Evolutionary conservation across 2,329 filamentous ascomycete species (phyloP), one percentile per base, ranked within the genome.

Genomic region (Furcasterigmium furcatum): DNA sequence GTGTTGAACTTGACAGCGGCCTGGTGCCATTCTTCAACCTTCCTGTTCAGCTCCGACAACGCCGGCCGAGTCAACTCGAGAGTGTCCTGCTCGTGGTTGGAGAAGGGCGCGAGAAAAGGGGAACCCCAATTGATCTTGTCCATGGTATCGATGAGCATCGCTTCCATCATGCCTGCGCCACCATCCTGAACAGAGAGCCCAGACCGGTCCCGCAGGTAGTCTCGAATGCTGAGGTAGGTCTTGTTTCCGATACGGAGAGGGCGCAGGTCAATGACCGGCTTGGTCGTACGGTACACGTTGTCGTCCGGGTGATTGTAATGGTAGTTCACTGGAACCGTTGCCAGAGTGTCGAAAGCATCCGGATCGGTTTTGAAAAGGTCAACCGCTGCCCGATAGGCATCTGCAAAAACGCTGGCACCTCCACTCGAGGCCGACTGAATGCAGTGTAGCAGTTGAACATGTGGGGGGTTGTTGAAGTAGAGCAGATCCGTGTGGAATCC

Each of bases 401-500:
- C 44, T 18, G 44, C 38, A 22, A 45, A 45, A n/a, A 45, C 44
- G 29, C 44, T 45, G 14, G 44, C 44, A 2, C 44, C 44, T 4
- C 44, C 44, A 8, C 36, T 32, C 9, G 36, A 45, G 3, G 36
- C 44, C 9, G 44, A 45, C 19, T 45, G 36, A 19, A 45, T 25
- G 25, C 36, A 41, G 22, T 45, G 36, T n/a, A 45, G 44, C 25
- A 45, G 44, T 24, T 45, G 36, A 19, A 45, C 34, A 16, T 45
- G 36, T 7, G 44, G 44, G 10, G 44, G 44, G 14, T 45, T 18
- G 10, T 40, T 14, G 36, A 45, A 45, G 44, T 45, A 45, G 36
- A 45, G 44, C 16, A 45, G 21, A 14, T 45, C 44, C 2, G 44
- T 45, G 36, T 45, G 36, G 38, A 45, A 45, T n/a, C 44, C 44